Conservation (phyloP, 129 eudicot species). For the Escallonia rubra region DNA sequence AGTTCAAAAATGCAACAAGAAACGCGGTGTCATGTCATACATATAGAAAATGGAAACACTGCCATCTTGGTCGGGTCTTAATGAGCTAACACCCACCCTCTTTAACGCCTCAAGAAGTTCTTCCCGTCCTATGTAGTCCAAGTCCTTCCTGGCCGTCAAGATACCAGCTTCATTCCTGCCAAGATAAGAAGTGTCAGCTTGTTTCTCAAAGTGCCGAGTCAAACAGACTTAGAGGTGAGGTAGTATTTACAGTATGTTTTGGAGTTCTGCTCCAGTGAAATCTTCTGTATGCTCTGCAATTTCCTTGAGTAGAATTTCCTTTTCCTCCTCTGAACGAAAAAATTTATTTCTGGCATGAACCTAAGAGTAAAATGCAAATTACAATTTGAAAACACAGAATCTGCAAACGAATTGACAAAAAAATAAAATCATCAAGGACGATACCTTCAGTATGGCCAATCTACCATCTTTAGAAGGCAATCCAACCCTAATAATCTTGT, state of each 20-base stretch:
- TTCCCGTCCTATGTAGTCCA: constrained; percentile 78
- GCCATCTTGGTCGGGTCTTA: constrained; percentile 7
- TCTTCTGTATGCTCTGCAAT: constrained; percentile 78
- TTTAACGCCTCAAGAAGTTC: constrained; percentile 90
- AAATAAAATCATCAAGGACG: neutral
- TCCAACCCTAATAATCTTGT: constrained; percentile 91
- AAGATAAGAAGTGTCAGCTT: constrained; percentile 25
- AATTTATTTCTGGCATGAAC: constrained; percentile 89
- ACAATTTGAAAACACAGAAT: constrained; percentile 9
- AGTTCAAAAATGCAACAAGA: constrained; percentile 5
- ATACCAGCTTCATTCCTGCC: constrained; percentile 97
- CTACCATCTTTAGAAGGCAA: constrained; percentile 93
- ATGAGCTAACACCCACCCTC: constrained; percentile 44
- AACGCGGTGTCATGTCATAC: constrained; percentile 3
- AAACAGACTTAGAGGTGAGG: constrained; percentile 9
- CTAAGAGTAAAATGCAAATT: constrained; percentile 22
- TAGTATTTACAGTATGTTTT: constrained; percentile 68
- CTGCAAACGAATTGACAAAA: neutral
- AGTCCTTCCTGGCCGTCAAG: constrained; percentile 87
- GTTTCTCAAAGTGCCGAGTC: neutral
- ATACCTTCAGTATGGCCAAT: constrained; percentile 83
- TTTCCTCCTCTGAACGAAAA: constrained; percentile 87
- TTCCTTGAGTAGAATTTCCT: constrained; percentile 66
- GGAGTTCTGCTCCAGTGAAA: constrained; percentile 96
- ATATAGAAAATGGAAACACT: neutral